Percentiles rank a stretch among this genome's conserved stretches.
phyloP scores from a whole-genome alignment of 345 rosid species.

The Eutrema yunnanense region DNA sequence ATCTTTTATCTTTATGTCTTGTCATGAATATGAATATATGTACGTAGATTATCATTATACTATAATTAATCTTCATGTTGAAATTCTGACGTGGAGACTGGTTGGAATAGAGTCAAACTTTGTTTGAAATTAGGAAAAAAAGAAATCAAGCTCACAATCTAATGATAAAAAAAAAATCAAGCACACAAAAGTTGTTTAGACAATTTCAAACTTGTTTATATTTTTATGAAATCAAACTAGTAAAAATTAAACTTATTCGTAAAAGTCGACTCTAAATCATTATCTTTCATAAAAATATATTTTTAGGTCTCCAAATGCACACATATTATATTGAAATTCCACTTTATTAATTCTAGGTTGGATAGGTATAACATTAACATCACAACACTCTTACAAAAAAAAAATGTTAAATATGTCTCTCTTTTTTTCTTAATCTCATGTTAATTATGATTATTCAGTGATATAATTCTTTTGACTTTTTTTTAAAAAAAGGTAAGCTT shows the following conservation, averaged over 20 bases:
- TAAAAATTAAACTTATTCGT: not conserved
- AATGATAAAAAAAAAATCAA: too few species aligned
- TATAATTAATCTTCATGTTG: not conserved
- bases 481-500: slow-evolving; percentile 72
- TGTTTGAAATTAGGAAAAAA: not conserved
- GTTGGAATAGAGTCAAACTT: not conserved
- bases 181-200: too few species aligned
- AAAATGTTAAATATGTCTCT: not conserved
- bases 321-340: not conserved
- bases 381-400: not conserved
- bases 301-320: not conserved
- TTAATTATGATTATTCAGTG: not conserved
- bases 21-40: not conserved
- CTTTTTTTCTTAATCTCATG: not conserved
- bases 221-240: too few species aligned
- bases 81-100: not conserved
- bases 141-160: not conserved
- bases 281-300: not conserved
- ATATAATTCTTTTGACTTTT: not conserved
- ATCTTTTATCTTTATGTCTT: slow-evolving; percentile 15
- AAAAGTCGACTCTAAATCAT: not conserved
- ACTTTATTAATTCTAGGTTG: not conserved
- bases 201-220: too few species aligned
- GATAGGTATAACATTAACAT: not conserved
- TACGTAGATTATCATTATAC: not conserved